Base-by-base conservation (phyloP, 768 basidiomycete species). In the Lactarius evosmus region DNA sequence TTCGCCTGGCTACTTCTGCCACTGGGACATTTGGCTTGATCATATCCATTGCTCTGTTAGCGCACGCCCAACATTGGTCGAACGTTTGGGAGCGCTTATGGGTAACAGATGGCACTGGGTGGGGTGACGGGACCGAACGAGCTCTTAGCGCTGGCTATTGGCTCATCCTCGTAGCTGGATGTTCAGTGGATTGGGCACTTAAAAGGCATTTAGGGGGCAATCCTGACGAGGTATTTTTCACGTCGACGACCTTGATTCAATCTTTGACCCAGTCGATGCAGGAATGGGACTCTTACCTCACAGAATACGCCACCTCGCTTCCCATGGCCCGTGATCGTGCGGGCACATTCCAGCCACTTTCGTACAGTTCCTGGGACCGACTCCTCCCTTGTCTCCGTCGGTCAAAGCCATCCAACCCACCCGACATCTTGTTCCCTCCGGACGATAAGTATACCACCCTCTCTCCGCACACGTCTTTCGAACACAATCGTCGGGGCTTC, bases 231-330 rank as follows among this genome's bases (percentile, higher is more conserved):
- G 85, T 85, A 63, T 30, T 77, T 34, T 7, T 52, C 46, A 22
- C 7, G 58, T 25, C 50, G 16, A 30, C 60, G 5, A 22, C 14
- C 29, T 7, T 17, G 14, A 14, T 34, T 17, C 1, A 29, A 27
- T 36, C 44, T n/a, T 33, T 55, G 41, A 32, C 49, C 29, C 56
- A n/a, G 14, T 5, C 36, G 19, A 44, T 17, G 8, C 59, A 87
- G 86, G 85, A 85, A 77, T 90, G 87, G 87, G 85, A 89, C 67
- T 76, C 74, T 25, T 88, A 86, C 64, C 81, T 90, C 25, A 80
- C 85, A 4, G 78, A 82, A 30, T 88, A 87, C 63, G 75, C 82
- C 5, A 70, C 79, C 25, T 79, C 79, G 58, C 78, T 86, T 25
- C 85, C 87, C 11, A 73, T 70, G 60, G 67, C 69, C 33, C 51